A percentile compares a stretch with the other conserved stretches of the same genome.
These are phyloP conservation scores for Cyclanthera cordifolia DNA, from an alignment of 306 rosid genomes.

Conservation along the genomic window DNA sequence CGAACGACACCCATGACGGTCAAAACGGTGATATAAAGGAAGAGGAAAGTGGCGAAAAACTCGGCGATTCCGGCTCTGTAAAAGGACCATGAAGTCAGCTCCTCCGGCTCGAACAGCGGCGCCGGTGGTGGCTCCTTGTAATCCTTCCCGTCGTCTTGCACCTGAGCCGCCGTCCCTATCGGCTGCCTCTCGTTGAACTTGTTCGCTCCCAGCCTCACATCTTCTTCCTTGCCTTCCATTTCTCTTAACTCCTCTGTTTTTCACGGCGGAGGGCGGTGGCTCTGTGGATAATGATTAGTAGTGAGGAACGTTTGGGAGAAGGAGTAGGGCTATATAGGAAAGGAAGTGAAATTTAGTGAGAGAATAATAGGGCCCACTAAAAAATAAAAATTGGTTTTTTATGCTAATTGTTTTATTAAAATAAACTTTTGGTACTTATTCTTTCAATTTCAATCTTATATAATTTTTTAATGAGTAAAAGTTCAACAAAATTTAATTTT, in stretches of 20 bases:
- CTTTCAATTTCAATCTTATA: too few species aligned
- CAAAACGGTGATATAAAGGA: slow-evolving; percentile 39
- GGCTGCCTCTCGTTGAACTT: slow-evolving; percentile 81
- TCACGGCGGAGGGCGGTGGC: neutral
- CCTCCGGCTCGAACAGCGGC: slow-evolving; percentile 60
- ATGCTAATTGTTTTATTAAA: too few species aligned
- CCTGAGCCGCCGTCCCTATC: slow-evolving; percentile 57
- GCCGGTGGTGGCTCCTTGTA: slow-evolving; percentile 59
- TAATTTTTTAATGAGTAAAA: too few species aligned
- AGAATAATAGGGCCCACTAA: neutral
- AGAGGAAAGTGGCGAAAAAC: slow-evolving; percentile 44
- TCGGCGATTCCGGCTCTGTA: slow-evolving; percentile 50
- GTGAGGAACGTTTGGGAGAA: neutral
- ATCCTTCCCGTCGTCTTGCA: slow-evolving; percentile 55
- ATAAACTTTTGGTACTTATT: too few species aligned
- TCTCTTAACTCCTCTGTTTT: neutral
- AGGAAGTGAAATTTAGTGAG: neutral
- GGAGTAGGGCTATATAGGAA: neutral
- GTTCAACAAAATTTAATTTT: too few species aligned
- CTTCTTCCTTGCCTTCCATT: slow-evolving; percentile 86
- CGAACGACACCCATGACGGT: slow-evolving; percentile 41
- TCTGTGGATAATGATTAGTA: neutral
- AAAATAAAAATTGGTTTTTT: too few species aligned
- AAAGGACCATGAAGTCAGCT: slow-evolving; percentile 73
- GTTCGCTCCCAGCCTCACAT: slow-evolving; percentile 76